Conservation (phyloP, 177 flowering plant genomes). For the Telopea speciosissima region DNA sequence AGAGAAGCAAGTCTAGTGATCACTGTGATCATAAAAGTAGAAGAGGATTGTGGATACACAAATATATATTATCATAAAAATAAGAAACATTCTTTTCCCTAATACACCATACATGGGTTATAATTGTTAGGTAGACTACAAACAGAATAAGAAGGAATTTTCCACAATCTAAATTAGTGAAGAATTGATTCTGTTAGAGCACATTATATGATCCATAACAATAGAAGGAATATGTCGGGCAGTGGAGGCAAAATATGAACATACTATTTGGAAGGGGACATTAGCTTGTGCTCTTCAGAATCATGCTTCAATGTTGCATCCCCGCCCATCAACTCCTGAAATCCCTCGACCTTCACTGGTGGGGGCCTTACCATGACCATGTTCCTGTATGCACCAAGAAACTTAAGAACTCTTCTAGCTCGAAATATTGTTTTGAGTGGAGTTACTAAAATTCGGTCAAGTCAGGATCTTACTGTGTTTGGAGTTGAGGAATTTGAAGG, state of each 20-base stretch:
- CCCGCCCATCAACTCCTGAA: slow-evolving; percentile 95
- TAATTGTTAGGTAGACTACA: neutral
- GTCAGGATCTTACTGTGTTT: slow-evolving; percentile 45
- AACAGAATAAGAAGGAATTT: neutral
- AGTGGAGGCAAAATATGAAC: neutral
- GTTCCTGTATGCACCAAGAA: slow-evolving; percentile 43
- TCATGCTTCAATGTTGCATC: slow-evolving; percentile 76
- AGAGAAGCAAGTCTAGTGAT: too few relatives aligned
- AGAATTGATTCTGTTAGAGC: slow-evolving; percentile 3
- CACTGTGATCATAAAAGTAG: too few relatives aligned
- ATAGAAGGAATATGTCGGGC: neutral
- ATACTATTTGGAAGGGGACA: slow-evolving; percentile 53
- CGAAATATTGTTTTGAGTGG: neutral
- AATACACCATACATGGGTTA: too few relatives aligned
- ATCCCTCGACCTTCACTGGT: slow-evolving; percentile 95
- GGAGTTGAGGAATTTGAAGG: slow-evolving; percentile 66
- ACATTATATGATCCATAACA: neutral
- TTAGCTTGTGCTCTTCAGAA: slow-evolving; percentile 62
- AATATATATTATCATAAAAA: too few relatives aligned
- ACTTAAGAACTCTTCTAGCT: neutral
- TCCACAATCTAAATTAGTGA: neutral
- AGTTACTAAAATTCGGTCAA: neutral
- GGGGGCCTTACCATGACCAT: slow-evolving; percentile 61
- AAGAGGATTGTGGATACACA: too few relatives aligned
- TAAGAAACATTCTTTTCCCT: too few relatives aligned